Evolutionary conservation across 495 filamentous ascomycete genomes (phyloP).

Genomic region (Penicillium cinerascens): DNA sequence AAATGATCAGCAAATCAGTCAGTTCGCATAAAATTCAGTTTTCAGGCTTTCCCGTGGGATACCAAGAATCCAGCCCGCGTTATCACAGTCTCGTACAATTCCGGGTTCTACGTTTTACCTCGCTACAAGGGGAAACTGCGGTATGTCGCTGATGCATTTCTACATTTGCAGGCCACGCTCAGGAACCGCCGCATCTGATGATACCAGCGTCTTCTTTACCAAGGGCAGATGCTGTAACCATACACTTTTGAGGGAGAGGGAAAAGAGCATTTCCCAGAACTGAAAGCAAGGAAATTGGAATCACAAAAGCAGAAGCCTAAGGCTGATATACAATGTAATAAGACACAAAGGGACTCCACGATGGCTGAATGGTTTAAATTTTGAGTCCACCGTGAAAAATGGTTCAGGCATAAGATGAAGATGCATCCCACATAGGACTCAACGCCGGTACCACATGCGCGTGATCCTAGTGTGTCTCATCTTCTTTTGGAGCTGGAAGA

Average conservation of each 20-base stretch:
- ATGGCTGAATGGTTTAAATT: constrained; percentile 15
- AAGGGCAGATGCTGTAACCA: background rate
- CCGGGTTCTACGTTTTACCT: no score
- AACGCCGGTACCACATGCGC: constrained; percentile 51
- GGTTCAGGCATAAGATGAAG: constrained; percentile 12
- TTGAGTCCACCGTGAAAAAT: constrained; percentile 19
- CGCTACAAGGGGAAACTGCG: background rate
- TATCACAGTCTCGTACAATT: background rate
- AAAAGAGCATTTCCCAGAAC: background rate
- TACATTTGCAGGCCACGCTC: background rate
- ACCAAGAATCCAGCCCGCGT: background rate
- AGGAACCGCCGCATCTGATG: background rate
- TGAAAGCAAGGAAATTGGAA: background rate
- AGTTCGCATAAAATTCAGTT: background rate
- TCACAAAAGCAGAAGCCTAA: constrained; percentile 11
- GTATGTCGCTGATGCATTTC: no score
- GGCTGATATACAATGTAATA: constrained; percentile 27
- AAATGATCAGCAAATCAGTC: no score
- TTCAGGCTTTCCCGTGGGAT: background rate
- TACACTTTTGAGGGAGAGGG: background rate
- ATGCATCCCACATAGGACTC: constrained; percentile 4
- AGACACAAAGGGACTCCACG: constrained; percentile 21
- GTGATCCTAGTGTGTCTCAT: constrained; percentile 72
- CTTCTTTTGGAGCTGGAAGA: constrained; percentile 92
- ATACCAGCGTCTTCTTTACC: background rate